Evolutionary conservation across 2,329 filamentous ascomycete species (phyloP), one percentile per base, ranked within the genome.

Genomic region (Aspergillus neotritici): DNA sequence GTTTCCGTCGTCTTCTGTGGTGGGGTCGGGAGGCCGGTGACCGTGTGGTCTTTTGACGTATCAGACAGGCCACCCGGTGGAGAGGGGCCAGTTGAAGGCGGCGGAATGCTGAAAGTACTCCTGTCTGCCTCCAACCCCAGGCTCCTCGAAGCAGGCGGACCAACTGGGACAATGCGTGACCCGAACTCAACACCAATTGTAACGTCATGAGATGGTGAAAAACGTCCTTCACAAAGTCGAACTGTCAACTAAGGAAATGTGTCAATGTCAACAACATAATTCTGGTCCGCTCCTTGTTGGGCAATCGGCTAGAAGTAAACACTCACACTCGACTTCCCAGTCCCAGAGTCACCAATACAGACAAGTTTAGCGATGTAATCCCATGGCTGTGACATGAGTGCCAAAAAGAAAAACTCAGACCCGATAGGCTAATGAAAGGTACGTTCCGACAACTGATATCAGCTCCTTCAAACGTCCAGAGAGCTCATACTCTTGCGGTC

Each of bases 281-380:
- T n/a, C n/a, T 17, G 15, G 35, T 31, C 31, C 10, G 15, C 28
- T 28, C 12, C 30, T 11, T 25, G 21, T 25, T 25, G 21, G 21
- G 21, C 21, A 25, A 8, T 6, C 21, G 31, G 30, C 21, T 14
- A 25, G 36, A 35, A 25, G 21, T 8, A 25, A 25, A 21, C 17
- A 64, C 73, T 52, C 68, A 80, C 78, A 65, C 77, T 81, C 44
- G 88, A 94, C 76, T 98, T 98, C 62, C 93, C 93, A 64, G 88
- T 94, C 64, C 90, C 93, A 35, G 86, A 93, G 73, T 97, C 93
- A 67, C 93, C 93, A 61, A 98, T 89, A 73, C 88, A 94, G 63
- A 97, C 91, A 59, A 98, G 87, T 72, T 98, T 98, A 68, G 91
- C 90, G 65, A 97, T 98, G 75, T 94, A 97, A 74, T 97, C 89